Percentiles rank a stretch among this genome's conserved stretches.
Evolutionary conservation across 2,329 filamentous ascomycete species (phyloP).

Genomic region (Atkinsonella hypoxylon): DNA sequence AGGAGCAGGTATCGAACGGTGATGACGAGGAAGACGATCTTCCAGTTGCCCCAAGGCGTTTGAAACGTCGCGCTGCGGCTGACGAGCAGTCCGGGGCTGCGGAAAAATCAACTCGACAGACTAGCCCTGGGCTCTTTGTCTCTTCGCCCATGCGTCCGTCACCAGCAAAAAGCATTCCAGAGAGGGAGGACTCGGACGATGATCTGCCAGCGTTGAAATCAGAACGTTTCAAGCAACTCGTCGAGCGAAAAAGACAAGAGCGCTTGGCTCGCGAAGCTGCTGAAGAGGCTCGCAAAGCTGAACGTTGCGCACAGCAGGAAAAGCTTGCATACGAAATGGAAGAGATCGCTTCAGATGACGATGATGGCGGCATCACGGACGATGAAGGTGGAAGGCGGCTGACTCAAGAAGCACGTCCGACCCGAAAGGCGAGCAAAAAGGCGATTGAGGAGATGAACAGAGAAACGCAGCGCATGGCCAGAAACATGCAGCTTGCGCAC

Average conservation of each 20-base stretch:
- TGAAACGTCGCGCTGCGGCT: constrained; percentile 23
- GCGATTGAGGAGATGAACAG: constrained; percentile 89
- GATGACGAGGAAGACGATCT: constrained; percentile 24
- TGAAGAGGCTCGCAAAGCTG: constrained; percentile 35
- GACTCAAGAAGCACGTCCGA: constrained; percentile 57
- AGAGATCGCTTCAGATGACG: constrained; percentile 24
- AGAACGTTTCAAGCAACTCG: constrained; percentile 56
- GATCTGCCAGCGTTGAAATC: constrained; percentile 37
- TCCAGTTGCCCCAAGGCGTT: constrained; percentile 28
- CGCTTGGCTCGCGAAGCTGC: constrained; percentile 54
- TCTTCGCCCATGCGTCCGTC: constrained; percentile 32
- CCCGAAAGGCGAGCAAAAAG: constrained; percentile 85
- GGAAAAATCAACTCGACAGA: constrained; percentile 13
- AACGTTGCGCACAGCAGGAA: constrained; percentile 26
- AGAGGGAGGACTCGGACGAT: constrained; percentile 31
- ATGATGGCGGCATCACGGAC: constrained; percentile 43
- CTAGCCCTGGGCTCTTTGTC: constrained; percentile 42
- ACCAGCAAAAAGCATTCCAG: constrained; percentile 15
- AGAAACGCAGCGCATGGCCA: constrained; percentile 82
- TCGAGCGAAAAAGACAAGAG: constrained; percentile 63
- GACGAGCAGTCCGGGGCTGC: constrained; percentile 18
- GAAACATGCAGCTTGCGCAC: constrained; percentile 85
- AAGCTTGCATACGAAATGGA: constrained; percentile 24
- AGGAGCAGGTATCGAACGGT: constrained; percentile 12
- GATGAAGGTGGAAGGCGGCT: constrained; percentile 52